Base-by-base conservation (phyloP, 345 rosid species). In the Salix koriyanagi region DNA sequence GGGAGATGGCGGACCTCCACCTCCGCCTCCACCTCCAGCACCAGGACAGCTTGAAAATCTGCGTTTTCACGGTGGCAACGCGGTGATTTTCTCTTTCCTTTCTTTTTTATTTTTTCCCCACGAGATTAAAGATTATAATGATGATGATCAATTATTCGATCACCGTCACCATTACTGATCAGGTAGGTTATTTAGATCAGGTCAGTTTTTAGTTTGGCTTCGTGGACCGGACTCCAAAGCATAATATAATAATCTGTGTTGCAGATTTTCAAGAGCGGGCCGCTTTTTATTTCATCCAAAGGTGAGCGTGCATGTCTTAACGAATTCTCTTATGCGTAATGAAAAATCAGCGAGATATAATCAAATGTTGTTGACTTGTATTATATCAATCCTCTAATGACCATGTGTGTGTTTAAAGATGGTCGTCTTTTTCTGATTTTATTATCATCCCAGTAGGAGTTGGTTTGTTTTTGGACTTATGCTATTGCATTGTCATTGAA, bases 211-310 rank as follows among this genome's bases (percentile, higher is more conserved):
- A 7, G 62, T 56, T 9, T 56, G 14, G 26, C 12, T 56, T 56
- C 62, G n/a, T 56, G 62, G 62, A 56, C n/a, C 21, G 26, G n/a
- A 39, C 6, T 41, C 69, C 11, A 8, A 65, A 9, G 42, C 54
- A 39, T 34, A 36, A 28, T 56, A 21, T 56, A 9, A 56, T 8
- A 56, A 56, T 56, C 26, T n/a, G 9, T 56, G 26, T 67, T 58
- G 46, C 81, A 79, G 81, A 72, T 79, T 41, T 68, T 79, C 37
- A 79, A 79, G 77, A 79, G 81, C 42, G 81, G 81, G 50, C 81
- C 81, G 60, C 81, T 79, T 41, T 79, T 73, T 61, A 73, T 79
- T 67, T 73, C 81, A 41, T 79, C 81, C 44, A 79, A 72, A 79
- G 77, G 81, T 79, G 21, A 32, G 34, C 34, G 5, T 56, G 76